Base-by-base conservation (phyloP, 441 rosid genomes). In the Dalechampia spathulata region DNA sequence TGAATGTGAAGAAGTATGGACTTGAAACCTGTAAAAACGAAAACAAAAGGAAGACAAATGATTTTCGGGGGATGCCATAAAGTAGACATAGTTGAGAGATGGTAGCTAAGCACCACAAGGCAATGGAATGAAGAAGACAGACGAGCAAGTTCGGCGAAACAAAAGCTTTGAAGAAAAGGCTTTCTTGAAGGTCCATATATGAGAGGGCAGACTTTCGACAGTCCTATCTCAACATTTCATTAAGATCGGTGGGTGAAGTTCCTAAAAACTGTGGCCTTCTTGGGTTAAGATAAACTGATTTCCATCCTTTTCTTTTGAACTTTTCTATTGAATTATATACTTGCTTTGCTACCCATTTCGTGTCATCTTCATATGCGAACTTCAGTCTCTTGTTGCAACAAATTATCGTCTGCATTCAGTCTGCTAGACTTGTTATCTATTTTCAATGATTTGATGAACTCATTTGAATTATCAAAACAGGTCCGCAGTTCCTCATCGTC, bases 341-440 rank as follows among this genome's bases (percentile, higher is more conserved):
- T 26, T 63, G 59, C 85, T 71, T 74, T 59, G 50, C 49, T 46
- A 19, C 86, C 83, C 86, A 77, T 63, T 44, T 15, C 16, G 81
- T 69, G 26, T 63, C 62, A 8, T 46, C 37, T 58, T 75, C 79
- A 16, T 73, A 80, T 25, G 43, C 22, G 34, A 75, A 5, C 13
- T 21, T 40, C 14, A 5, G 50, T 13, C 32, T 55, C 60, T 47
- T 55, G 44, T 16, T 17, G 55, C 30, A 46, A 8, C 17, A 30
- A 8, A 3, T n/a, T n/a, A n/a, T n/a, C n/a, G n/a, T n/a, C n/a
- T n/a, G n/a, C n/a, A 10, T 5, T 16, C 30, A 12, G 30, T 14
- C 12, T 2, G 11, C 21, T 17, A 11, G 27, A 28, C 21, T 38
- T 38, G 36, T 23, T 7, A 14, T 48, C 40, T 36, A 1, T 20